A percentile compares a stretch with the other conserved stretches of the same genome.
Conservation (phyloP, 202 grass and related monocot species). For the Setaria italica region DNA sequence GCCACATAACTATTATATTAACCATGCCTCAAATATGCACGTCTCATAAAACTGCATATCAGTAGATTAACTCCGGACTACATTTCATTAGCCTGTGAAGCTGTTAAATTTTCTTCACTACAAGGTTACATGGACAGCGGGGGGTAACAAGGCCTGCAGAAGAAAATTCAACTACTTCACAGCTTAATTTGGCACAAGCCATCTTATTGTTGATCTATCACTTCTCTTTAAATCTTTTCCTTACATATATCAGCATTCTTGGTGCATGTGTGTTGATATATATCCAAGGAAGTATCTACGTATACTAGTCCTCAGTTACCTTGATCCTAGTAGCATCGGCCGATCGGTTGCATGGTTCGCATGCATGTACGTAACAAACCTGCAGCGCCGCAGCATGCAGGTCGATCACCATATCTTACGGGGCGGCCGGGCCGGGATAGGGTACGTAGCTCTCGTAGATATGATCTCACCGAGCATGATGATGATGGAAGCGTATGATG, state of each 20-base stretch:
- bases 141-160: conserved; percentile 26
- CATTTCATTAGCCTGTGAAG: conserved; percentile 68
- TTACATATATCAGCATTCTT: conserved; percentile 14
- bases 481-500: conserved; percentile 54
- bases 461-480: conserved; percentile 25
- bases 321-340: neutral
- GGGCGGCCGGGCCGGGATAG: neutral
- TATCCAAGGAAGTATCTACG: neutral
- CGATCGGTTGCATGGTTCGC: neutral
- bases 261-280: neutral
- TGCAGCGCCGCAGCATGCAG: neutral
- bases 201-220: conserved; percentile 25
- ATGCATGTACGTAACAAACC: neutral
- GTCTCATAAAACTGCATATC: conserved; percentile 39
- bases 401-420: too few species aligned
- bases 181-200: conserved; percentile 41
- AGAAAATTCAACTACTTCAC: conserved; percentile 99
- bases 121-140: conserved; percentile 30
- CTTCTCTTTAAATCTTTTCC: neutral
- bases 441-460: neutral
- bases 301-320: neutral
- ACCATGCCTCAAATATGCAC: neutral
- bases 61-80: neutral
- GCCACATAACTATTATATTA: neutral
- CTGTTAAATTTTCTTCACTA: conserved; percentile 80